Conservation (phyloP, 1,284 basidiomycete species). For the Cutaneotrichosporon cavernicola region DNA sequence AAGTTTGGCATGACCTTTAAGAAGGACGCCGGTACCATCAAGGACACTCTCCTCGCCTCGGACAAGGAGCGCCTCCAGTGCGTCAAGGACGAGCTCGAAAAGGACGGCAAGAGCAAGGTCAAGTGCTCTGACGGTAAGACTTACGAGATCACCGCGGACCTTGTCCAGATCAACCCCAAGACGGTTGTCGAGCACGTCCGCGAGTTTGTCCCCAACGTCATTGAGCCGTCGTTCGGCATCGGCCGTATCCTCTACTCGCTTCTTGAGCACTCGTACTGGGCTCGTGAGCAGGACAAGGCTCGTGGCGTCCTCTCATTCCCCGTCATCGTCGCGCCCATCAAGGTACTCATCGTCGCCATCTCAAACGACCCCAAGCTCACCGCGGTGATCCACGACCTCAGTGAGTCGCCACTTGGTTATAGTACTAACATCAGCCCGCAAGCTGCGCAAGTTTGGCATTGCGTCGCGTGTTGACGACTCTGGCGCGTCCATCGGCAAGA, state of each 20-base stretch:
- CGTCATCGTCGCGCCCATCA: constrained; percentile 88
- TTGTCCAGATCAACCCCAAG: constrained; percentile 74
- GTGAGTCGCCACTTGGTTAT: constrained; percentile 54
- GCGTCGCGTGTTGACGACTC: constrained; percentile 94
- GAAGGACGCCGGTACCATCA: constrained; percentile 72
- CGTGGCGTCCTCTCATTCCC: constrained; percentile 88
- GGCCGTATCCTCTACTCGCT: constrained; percentile 93
- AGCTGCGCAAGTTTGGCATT: constrained; percentile 82
- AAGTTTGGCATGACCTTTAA: constrained; percentile 85
- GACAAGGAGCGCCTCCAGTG: constrained; percentile 68
- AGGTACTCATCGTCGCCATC: constrained; percentile 94
- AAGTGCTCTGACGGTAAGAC: constrained; percentile 63
- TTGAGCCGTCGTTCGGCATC: constrained; percentile 97
- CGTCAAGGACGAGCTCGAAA: constrained; percentile 68
- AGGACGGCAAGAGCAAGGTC: constrained; percentile 45
- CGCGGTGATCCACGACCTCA: constrained; percentile 82
- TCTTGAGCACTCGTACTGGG: constrained; percentile 96
- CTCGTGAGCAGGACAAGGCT: constrained; percentile 82
- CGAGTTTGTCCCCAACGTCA: constrained; percentile 95
- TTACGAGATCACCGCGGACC: constrained; percentile 71
- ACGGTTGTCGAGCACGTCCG: constrained; percentile 91
- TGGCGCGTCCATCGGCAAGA: constrained; percentile 89
- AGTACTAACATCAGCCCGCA: constrained; percentile 61
- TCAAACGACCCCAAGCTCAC: constrained; percentile 82
- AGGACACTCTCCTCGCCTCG: constrained; percentile 67